Evolutionary conservation across 176 grass and related monocot species (phyloP).

Genomic region (sorghum (Sorghum bicolor)): Sorghum_bicolor_NCBIv3 NC_012870.2:53062501-53063000

Average conservation of each 20-base stretch:
- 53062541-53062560: not conserved
- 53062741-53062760: not conserved
- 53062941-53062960: not conserved
- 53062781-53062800: not conserved
- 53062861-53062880: not conserved
- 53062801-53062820: not conserved
- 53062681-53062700: not conserved
- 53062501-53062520: not conserved
- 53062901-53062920: not conserved
- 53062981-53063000: not conserved
- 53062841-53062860: not conserved
- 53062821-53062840: too few relatives aligned
- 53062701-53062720: not conserved
- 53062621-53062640: not conserved
- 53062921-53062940: not conserved
- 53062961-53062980: not conserved
- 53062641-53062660: not conserved
- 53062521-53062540: not conserved
- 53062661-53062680: not conserved
- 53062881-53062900: not conserved
- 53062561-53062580: too few relatives aligned
- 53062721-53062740: not conserved
- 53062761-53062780: not conserved
- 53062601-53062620: conserved; percentile 3
- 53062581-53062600: not conserved